Percentiles rank a stretch among this genome's conserved stretches.
Conservation (phyloP, 352 stramenopile genomes). For the Phytopythium chamaehyphon region DNA sequence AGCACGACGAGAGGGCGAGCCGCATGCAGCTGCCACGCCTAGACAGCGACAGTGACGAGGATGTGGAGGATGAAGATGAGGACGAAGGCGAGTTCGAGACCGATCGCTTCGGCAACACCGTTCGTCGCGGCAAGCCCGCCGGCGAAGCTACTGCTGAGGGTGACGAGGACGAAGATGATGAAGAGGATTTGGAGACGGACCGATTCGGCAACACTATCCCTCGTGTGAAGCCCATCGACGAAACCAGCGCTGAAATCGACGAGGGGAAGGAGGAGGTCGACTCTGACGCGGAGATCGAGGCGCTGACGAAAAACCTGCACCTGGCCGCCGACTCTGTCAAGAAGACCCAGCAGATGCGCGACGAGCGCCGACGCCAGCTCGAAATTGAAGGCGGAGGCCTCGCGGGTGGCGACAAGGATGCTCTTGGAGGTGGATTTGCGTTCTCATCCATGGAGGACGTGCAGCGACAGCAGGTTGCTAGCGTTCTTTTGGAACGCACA, state of each 20-base stretch:
- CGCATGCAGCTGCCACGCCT: constrained; percentile 58
- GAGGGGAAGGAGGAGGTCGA: constrained; percentile 18
- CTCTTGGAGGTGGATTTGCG: constrained; percentile 25
- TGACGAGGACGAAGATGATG: constrained; percentile 23
- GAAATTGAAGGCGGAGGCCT: constrained; percentile 19
- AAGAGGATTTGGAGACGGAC: constrained; percentile 31
- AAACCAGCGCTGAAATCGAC: constrained; percentile 9
- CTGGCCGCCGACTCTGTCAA: constrained; percentile 37
- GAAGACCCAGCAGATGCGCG: constrained; percentile 60
- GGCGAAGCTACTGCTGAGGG: constrained; percentile 11
- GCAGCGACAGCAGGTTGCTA: constrained; percentile 48
- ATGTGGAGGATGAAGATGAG: constrained; percentile 30
- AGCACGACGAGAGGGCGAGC: constrained; percentile 49
- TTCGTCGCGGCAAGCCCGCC: constrained; percentile 1
- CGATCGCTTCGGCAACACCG: constrained; percentile 32
- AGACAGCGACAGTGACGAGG: constrained; percentile 51
- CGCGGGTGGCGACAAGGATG: constrained; percentile 5
- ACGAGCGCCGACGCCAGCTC: constrained; percentile 24
- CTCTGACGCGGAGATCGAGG: constrained; percentile 52
- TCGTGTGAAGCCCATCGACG: constrained; percentile 5
- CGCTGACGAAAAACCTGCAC: constrained; percentile 62
- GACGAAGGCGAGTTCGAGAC: constrained; percentile 19
- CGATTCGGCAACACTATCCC: constrained; percentile 28
- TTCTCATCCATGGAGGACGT: constrained; percentile 74
- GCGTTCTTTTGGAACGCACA: constrained; percentile 64